phyloP scores from a whole-genome alignment of 768 basidiomycete species.

The Pleurotus tuoliensis region DNA sequence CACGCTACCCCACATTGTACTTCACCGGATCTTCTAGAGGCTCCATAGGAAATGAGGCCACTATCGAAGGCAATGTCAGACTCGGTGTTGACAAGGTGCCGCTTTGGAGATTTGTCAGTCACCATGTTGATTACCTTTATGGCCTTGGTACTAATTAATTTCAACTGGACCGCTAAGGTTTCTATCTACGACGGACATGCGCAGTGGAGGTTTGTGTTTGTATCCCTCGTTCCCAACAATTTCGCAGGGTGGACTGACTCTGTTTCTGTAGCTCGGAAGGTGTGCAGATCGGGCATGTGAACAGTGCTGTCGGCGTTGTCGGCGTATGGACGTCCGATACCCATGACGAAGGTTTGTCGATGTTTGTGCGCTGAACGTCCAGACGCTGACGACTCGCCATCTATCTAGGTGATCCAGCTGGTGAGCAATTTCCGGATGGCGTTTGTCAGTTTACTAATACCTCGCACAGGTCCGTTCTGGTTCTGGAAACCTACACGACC shows the following conservation, averaged over 20 bases:
- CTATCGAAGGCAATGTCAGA: slow-evolving; percentile 45
- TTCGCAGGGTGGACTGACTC: not conserved
- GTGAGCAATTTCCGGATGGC: slow-evolving; percentile 30
- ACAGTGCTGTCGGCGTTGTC: slow-evolving; percentile 62
- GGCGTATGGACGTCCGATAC: slow-evolving; percentile 65
- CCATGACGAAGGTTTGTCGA: slow-evolving; percentile 47
- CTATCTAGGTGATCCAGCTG: slow-evolving; percentile 57
- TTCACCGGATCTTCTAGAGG: slow-evolving; percentile 45
- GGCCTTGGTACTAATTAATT: too few species aligned
- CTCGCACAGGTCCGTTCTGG: slow-evolving; percentile 65
- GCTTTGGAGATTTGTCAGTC: slow-evolving; percentile 60
- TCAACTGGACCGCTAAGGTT: slow-evolving; percentile 27
- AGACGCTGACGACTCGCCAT: slow-evolving; percentile 1
- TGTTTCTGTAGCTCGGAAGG: slow-evolving; percentile 51
- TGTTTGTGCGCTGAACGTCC: not conserved
- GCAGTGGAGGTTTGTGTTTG: slow-evolving; percentile 52
- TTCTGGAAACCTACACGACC: slow-evolving; percentile 48
- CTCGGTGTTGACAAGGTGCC: slow-evolving; percentile 43
- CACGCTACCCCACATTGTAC: slow-evolving; percentile 38
- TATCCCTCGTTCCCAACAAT: not conserved
- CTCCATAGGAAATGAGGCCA: slow-evolving; percentile 38
- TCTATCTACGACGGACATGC: slow-evolving; percentile 49
- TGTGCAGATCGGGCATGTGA: slow-evolving; percentile 60
- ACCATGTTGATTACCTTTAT: too few species aligned
- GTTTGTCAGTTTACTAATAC: not conserved